Evolutionary conservation across 2,329 filamentous ascomycete species (phyloP).

Genomic region (Furcasterigmium furcatum): DNA sequence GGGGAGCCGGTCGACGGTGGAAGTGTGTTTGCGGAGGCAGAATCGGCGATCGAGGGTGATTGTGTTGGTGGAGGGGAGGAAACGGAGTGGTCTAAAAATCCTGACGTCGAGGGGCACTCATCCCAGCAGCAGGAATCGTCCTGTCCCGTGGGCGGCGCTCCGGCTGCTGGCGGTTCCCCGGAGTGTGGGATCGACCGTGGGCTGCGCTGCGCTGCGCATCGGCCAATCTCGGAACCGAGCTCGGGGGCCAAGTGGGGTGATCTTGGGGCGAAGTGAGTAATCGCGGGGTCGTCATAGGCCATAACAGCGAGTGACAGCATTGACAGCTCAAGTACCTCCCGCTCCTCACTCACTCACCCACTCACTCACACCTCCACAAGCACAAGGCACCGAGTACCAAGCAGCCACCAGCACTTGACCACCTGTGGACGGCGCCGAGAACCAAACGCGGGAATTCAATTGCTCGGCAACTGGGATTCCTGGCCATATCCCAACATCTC

Average conservation of each 20-base stretch:
- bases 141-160: neutral
- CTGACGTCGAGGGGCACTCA: conserved; percentile 3
- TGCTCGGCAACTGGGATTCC: no score
- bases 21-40: no score
- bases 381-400: no score
- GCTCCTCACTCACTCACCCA: no score
- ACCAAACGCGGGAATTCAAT: no score
- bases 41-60: conserved; percentile 1
- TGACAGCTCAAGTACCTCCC: neutral
- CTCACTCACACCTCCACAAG: no score
- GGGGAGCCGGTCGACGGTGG: no score
- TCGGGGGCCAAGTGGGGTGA: neutral
- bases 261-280: conserved; percentile 18
- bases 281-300: conserved; percentile 27
- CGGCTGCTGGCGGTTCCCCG: neutral
- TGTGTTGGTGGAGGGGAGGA: neutral
- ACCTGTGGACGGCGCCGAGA: no score
- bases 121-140: neutral
- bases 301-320: neutral
- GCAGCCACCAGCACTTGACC: no score
- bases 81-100: neutral
- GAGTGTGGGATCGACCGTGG: conserved; percentile 3
- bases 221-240: conserved; percentile 4
- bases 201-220: neutral
- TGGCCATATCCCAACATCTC: no score